phyloP scores from a whole-genome alignment of 1,284 basidiomycete genomes.

The Cryptococcus wingfieldii region DNA sequence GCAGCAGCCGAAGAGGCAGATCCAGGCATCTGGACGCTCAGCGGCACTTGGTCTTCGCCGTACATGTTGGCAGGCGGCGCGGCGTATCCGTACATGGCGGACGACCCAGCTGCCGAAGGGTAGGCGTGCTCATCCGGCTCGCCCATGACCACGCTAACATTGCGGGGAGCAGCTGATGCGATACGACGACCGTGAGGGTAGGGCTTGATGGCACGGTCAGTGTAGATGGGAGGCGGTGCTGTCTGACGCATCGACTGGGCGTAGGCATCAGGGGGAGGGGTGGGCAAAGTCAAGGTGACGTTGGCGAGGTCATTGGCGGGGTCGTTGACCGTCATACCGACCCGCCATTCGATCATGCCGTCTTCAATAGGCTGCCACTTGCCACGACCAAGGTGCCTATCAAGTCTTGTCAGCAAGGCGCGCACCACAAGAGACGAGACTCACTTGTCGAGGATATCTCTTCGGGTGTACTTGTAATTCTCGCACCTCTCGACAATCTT shows the following conservation, averaged over 20 bases:
- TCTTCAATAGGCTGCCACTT: constrained; percentile 45
- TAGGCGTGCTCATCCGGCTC: constrained; percentile 16
- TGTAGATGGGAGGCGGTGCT: constrained; percentile 1
- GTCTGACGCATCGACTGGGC: constrained; percentile 13
- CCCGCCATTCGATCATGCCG: constrained; percentile 40
- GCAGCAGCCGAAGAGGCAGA: background rate
- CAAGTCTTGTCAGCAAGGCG: background rate
- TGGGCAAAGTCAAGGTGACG: constrained; percentile 35
- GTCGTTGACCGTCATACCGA: constrained; percentile 29
- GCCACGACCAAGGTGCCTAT: constrained; percentile 36
- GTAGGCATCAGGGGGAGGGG: constrained; percentile 24
- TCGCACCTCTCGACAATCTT: constrained; percentile 49
- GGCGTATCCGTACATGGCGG: constrained; percentile 3
- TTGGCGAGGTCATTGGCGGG: constrained; percentile 41
- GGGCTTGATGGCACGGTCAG: constrained; percentile 18
- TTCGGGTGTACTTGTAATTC: constrained; percentile 49
- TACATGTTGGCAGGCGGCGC: constrained; percentile 28
- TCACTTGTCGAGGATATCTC: constrained; percentile 48
- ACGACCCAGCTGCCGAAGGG: constrained; percentile 3
- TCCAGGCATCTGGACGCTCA: constrained; percentile 31
- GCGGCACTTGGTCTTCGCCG: constrained; percentile 34
- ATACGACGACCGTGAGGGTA: constrained; percentile 19
- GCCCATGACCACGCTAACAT: constrained; percentile 20
- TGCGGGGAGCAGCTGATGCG: constrained; percentile 18
- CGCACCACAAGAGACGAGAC: constrained; percentile 11